Base-by-base conservation (phyloP, 2,329 filamentous ascomycete species). In the Fusarium oxysporum region DNA sequence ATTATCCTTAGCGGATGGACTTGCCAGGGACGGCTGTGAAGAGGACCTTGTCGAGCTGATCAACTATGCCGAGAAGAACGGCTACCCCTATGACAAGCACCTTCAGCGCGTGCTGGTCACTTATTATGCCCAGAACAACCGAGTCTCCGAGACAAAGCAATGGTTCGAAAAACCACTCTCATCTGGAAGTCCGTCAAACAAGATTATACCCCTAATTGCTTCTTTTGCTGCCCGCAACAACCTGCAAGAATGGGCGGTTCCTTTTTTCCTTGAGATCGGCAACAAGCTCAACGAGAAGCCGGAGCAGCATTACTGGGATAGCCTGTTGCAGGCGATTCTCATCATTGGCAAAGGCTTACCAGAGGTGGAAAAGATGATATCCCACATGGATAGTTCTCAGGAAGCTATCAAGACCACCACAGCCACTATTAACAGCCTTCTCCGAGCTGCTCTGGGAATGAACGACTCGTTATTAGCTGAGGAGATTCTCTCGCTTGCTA, bases 361-460 rank as follows among this genome's bases (percentile, higher is more conserved):
- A 19, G 78, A 82, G 45, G 79, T 83, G 16, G 75, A 80, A 45
- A 74, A 65, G 25, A 94, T 80, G 91, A 94, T 78, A 86, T 95
- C 67, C 87, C 89, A 91, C 72, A 94, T 95, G 89, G 88, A 96
- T 66, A 85, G 88, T 47, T 86, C 91, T 25, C 80, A 86, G 63
- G 79, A 85, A 62, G 82, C 83, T 21, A 74, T 87, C 6, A 81
- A 84, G 11, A 90, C 94, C 1, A 91, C 93, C 61, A 91, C 91
- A 11, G 83, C 87, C 6, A 94, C 92, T 10, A 90, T 98, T 76
- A 97, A 98, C 78, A 84, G 85, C 10, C 86, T 98, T 32, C 87
- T 98, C 23, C 87, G 89, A 59, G 90, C 91, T 64, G 93, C 94
- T 14, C 91, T 92, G 71, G 88, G 89, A n/a, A 87, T 88, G 61